Conservation (phyloP, 2,329 filamentous ascomycete genomes). For the Fusarium sp. region DNA sequence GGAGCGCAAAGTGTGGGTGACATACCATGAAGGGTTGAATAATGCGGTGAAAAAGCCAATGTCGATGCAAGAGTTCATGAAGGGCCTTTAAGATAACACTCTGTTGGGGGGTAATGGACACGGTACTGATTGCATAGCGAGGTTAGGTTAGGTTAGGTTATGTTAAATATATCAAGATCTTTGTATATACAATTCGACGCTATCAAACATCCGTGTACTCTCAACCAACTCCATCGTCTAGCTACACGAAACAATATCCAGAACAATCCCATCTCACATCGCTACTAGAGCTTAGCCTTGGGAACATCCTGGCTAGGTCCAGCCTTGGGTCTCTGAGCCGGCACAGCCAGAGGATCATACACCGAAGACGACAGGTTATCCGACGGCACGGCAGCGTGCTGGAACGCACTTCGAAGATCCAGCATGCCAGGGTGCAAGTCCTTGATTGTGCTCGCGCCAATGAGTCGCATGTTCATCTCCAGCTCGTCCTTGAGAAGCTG, state of each 20-base stretch:
- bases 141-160: background rate
- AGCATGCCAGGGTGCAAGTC: constrained; percentile 85
- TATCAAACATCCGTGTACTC: constrained; percentile 32
- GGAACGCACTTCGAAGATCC: constrained; percentile 77
- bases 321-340: constrained; percentile 62
- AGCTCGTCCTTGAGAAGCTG: constrained; percentile 94
- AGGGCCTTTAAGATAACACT: constrained; percentile 63
- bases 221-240: constrained; percentile 38
- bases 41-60: constrained; percentile 94
- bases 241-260: background rate
- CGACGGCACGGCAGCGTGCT: constrained; percentile 63
- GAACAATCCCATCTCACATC: background rate
- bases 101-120: background rate
- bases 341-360: constrained; percentile 67
- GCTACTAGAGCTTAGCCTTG: constrained; percentile 62
- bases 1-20: constrained; percentile 81
- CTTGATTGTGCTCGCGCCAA: constrained; percentile 80
- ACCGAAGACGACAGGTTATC: constrained; percentile 63
- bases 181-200: constrained; percentile 21
- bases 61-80: constrained; percentile 82
- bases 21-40: constrained; percentile 88
- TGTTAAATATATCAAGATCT: constrained; percentile 8
- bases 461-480: constrained; percentile 98
- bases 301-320: constrained; percentile 16
- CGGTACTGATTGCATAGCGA: constrained; percentile 30